Conservation (phyloP, 495 filamentous ascomycete genomes). For the Penicillium crystallinum region DNA sequence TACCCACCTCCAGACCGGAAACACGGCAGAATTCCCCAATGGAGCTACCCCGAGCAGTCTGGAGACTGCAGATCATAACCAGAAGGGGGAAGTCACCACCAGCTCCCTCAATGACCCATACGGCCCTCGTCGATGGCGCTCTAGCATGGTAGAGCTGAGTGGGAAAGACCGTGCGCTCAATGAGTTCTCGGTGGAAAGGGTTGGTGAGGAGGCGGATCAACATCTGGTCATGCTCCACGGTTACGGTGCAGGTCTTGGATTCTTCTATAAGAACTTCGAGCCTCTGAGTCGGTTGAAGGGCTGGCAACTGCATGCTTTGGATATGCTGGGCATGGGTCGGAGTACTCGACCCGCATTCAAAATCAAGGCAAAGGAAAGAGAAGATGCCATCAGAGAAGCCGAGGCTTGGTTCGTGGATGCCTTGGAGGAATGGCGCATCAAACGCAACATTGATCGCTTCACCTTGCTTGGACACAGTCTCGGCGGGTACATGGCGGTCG, state of each 20-base stretch:
- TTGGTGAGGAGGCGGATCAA: slow-evolving; percentile 68
- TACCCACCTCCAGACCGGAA: slow-evolving; percentile 63
- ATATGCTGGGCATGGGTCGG: slow-evolving; percentile 92
- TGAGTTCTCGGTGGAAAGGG: slow-evolving; percentile 84
- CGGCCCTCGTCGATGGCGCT: slow-evolving; percentile 81
- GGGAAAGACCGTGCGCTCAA: slow-evolving; percentile 87
- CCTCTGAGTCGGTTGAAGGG: slow-evolving; percentile 67
- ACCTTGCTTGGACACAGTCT: slow-evolving; percentile 90
- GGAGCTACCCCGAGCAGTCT: slow-evolving; percentile 36
- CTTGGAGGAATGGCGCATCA: slow-evolving; percentile 88
- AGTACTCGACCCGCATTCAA: slow-evolving; percentile 78
- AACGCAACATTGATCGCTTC: slow-evolving; percentile 85
- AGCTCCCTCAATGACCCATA: slow-evolving; percentile 67
- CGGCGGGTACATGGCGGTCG: slow-evolving; percentile 89
- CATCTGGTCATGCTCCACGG: slow-evolving; percentile 97
- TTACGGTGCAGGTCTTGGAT: slow-evolving; percentile 91
- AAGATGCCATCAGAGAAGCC: slow-evolving; percentile 81
- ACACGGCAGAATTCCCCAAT: slow-evolving; percentile 37
- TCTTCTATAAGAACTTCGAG: slow-evolving; percentile 98
- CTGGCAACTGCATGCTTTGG: slow-evolving; percentile 88
- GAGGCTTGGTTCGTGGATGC: slow-evolving; percentile 97
- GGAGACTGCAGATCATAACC: slow-evolving; percentile 34
- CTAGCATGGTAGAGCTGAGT: slow-evolving; percentile 73
- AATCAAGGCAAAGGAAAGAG: slow-evolving; percentile 72
- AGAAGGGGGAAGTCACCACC: slow-evolving; percentile 33